A percentile compares a stretch with the other conserved stretches of the same genome.
Evolutionary conservation across 2,329 filamentous ascomycete species (phyloP).

Genomic region (Chlorencoelia australis): DNA sequence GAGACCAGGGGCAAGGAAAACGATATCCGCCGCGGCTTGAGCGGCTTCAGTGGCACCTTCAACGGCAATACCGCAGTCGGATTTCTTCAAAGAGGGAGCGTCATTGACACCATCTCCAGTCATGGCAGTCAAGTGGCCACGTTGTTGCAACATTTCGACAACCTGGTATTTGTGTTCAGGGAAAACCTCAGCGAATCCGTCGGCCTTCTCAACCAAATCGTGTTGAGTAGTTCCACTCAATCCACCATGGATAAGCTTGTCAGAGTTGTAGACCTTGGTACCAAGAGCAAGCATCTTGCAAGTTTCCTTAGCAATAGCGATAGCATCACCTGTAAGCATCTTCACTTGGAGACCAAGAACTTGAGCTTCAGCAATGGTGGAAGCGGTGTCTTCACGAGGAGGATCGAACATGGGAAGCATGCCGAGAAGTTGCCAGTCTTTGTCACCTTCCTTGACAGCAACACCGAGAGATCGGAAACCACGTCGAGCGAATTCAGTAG

Average conservation of each 20-base stretch:
- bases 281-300: constrained; percentile 74
- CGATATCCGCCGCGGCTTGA: constrained; percentile 84
- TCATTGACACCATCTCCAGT: constrained; percentile 95
- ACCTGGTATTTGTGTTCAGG: constrained; percentile 94
- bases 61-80: constrained; percentile 89
- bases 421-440: constrained; percentile 60
- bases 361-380: constrained; percentile 68
- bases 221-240: constrained; percentile 63
- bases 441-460: constrained; percentile 67
- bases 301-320: constrained; percentile 71
- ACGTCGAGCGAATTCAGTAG: constrained; percentile 64
- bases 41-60: constrained; percentile 87
- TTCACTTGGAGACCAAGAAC: constrained; percentile 68
- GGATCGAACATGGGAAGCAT: constrained; percentile 76
- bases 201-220: constrained; percentile 74
- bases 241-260: constrained; percentile 67
- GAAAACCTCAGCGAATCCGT: constrained; percentile 92
- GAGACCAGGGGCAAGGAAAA: constrained; percentile 85
- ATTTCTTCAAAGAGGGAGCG: constrained; percentile 85
- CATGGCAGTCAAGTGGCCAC: constrained; percentile 91
- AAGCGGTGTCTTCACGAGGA: constrained; percentile 67
- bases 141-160: constrained; percentile 87
- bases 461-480: constrained; percentile 75
- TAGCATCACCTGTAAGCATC: constrained; percentile 75
- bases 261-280: constrained; percentile 74